Base-by-base conservation (phyloP, 202 grass and related monocot genomes). In the Schoenoplectus tabernaemontani region DNA sequence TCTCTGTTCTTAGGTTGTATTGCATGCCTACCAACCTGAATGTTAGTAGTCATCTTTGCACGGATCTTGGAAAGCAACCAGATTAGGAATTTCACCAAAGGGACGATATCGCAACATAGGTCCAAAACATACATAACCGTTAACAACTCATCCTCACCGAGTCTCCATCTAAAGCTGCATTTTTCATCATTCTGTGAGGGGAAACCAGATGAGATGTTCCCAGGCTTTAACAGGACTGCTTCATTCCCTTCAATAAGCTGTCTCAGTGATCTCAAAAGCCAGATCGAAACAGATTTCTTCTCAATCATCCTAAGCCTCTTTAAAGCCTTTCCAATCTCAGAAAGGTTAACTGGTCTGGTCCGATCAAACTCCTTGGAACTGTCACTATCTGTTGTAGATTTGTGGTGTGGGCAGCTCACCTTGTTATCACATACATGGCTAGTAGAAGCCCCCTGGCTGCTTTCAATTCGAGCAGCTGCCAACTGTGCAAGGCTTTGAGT, bases 341-440 rank as follows among this genome's bases (percentile, higher is more conserved):
- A 68, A 58, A 93, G 83, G 87, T 85, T 91, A 64, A 41, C 50
- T 39, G 58, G 41, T 87, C 78, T 93, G 22, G 4, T 82, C 78
- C 75, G 67, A 87, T 86, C 83, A 70, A 85, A 77, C 82, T 96
- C 92, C 88, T 91, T 96, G 64, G 81, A 82, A 85, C 32, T 86
- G 65, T 91, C 96, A 77, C 82, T 53, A 81, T 91, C 92, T 26
- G 38, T 78, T 68, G 77, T 84, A 79, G 92, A 83, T 85, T 92
- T 89, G 83, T 93, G 96, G 82, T 99, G 96, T 15, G 90, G 86
- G 73, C 96, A 96, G 68, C 82, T 87, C 81, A 89, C 59, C 77
- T 99, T 99, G 78, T 83, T 99, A 78, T 99, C 90, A 47, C 96
- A 99, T 57, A 93, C 88, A 96, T 99, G 96, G 78, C 96, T 99